These are phyloP conservation scores for Aspergillus mulundensis DNA, from an alignment of 495 filamentous ascomycete species.

Conservation along the genomic window DNA sequence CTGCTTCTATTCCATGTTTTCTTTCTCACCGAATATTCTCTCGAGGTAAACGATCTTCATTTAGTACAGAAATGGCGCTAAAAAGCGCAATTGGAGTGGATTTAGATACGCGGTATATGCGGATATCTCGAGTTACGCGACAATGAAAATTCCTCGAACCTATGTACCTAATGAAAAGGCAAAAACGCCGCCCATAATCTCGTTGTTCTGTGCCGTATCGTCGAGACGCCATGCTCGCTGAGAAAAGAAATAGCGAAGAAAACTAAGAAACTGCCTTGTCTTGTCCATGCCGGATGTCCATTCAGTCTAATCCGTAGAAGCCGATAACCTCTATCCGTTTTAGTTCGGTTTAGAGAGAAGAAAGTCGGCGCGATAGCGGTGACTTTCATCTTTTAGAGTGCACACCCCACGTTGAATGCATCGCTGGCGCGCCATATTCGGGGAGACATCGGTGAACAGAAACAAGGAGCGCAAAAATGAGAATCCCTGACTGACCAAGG, in stretches of 20 bases:
- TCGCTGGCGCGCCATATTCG: constrained; percentile 9
- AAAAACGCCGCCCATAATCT: constrained; percentile 17
- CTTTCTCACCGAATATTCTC: constrained; percentile 1
- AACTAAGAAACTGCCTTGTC: not conserved
- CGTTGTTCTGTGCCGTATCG: not conserved
- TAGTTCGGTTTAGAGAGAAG: not conserved
- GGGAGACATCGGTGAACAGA: constrained; percentile 1
- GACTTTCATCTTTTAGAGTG: not conserved
- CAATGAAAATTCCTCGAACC: constrained; percentile 1
- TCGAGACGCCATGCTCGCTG: constrained; percentile 19
- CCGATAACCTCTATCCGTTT: not conserved
- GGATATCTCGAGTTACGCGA: not conserved
- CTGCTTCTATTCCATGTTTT: not conserved
- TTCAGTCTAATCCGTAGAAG: constrained; percentile 2
- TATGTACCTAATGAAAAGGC: constrained; percentile 4
- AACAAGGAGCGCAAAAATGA: not conserved
- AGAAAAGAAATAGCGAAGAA: constrained; percentile 6
- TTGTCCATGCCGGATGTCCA: not conserved
- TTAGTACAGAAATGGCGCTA: not conserved
- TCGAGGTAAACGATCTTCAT: not conserved
- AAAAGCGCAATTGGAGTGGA: not conserved
- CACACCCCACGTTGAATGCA: constrained; percentile 10
- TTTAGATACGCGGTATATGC: constrained; percentile 4
- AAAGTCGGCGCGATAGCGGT: not conserved
- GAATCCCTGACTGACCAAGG: not conserved